Percentiles rank a stretch among this genome's conserved stretches.
Evolutionary conservation across 1,284 basidiomycete genomes (phyloP).

Genomic region (Fomitopsis palustris): DNA sequence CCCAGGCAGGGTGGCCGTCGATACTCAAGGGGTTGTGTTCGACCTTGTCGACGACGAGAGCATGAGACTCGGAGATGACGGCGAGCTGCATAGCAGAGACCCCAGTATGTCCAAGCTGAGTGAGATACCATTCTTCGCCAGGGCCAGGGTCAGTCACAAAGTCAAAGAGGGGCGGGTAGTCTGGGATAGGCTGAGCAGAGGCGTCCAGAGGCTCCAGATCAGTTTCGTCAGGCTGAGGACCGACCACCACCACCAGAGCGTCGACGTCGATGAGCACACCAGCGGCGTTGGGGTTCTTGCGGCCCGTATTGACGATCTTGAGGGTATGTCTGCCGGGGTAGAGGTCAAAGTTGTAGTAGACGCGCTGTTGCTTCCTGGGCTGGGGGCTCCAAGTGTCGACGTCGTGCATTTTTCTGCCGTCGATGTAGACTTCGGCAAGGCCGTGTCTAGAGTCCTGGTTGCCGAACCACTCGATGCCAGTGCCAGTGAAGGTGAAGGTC

Average conservation of each 20-base stretch:
- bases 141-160: conserved; percentile 20
- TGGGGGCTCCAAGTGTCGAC: conserved; percentile 45
- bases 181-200: conserved; percentile 11
- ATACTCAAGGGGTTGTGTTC: conserved; percentile 78
- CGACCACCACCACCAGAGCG: conserved; percentile 59
- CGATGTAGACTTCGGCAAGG: conserved; percentile 52
- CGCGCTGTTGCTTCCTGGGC: conserved; percentile 51
- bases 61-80: conserved; percentile 68
- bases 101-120: conserved; percentile 67
- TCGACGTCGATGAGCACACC: conserved; percentile 50
- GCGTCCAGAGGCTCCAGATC: conserved; percentile 13
- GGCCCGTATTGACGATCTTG: conserved; percentile 57
- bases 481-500: conserved; percentile 60
- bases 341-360: conserved; percentile 61
- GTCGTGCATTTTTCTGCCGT: conserved; percentile 42
- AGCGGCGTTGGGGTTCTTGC: conserved; percentile 32
- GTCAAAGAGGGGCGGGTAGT: conserved; percentile 16
- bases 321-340: conserved; percentile 51
- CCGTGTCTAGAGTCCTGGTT: conserved; percentile 52
- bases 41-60: conserved; percentile 78
- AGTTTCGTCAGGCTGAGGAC: conserved; percentile 3
- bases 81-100: conserved; percentile 79
- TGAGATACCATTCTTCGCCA: conserved; percentile 40
- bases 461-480: conserved; percentile 77
- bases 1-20: conserved; percentile 78